phyloP scores from a whole-genome alignment of 306 rosid species.

The Lathyrus oleraceus region DNA sequence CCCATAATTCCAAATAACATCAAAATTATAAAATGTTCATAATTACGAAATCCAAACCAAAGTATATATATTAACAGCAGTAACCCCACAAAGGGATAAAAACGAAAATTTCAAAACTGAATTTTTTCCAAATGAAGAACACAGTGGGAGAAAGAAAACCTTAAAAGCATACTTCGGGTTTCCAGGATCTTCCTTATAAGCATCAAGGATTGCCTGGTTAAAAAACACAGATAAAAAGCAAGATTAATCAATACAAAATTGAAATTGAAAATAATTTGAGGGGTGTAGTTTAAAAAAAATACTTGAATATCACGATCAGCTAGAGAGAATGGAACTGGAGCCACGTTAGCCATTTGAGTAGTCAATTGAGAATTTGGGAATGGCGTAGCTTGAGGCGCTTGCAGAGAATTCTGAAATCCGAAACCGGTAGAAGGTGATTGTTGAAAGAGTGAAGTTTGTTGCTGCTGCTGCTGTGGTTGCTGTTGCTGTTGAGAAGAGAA shows the following conservation, averaged over 20 bases:
- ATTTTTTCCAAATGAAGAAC: not conserved
- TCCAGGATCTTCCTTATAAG: conserved; percentile 87
- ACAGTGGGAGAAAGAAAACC: conserved; percentile 48
- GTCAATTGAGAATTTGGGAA: conserved; percentile 66
- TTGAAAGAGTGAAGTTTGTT: conserved; percentile 50
- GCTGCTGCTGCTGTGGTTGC: conserved; percentile 14
- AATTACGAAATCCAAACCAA: not conserved
- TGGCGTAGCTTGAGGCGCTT: conserved; percentile 49
- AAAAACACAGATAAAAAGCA: not conserved
- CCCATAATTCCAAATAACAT: conserved; percentile 5
- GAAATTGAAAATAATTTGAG: not conserved
- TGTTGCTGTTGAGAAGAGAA: conserved; percentile 61
- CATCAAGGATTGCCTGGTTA: conserved; percentile 74
- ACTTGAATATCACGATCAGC: conserved; percentile 96
- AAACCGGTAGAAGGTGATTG: conserved; percentile 52
- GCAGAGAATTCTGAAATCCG: conserved; percentile 56
- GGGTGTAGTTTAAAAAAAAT: not conserved
- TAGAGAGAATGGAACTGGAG: conserved; percentile 82
- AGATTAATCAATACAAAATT: not conserved
- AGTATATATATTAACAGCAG: not conserved
- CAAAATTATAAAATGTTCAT: not conserved
- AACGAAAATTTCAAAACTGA: not conserved
- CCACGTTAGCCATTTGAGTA: conserved; percentile 83
- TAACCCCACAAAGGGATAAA: not conserved
- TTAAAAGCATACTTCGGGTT: conserved; percentile 89